Evolutionary conservation across 805 yeast genomes (phyloP), one percentile per base, ranked within the genome.

Genomic region (Spathaspora girioi): DNA sequence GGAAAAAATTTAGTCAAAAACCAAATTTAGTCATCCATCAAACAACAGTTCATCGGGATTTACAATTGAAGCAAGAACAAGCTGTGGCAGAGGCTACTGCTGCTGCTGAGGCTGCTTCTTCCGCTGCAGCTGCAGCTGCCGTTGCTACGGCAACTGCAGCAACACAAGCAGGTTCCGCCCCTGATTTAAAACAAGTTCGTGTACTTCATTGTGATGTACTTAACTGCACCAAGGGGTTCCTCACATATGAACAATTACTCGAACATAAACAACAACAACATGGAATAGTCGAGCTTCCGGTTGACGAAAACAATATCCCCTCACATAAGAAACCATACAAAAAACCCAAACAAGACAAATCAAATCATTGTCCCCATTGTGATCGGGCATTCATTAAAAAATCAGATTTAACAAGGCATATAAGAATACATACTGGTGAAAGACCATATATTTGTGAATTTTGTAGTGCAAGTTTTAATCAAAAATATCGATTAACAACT

Each of bases 401-500:
- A 43, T 53, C 57, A 5, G 61, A 58, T 48, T 49, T 58, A 27
- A 52, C 54, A 10, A 49, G 61, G 47, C 61, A 58, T 41, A 19
- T 20, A 11, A 35, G 60, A 40, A 49, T 57, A 23, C 61, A 58
- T 50, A 57, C 59, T 6, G 56, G 59, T 18, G 62, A 58, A 46
- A 54, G 56, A 17, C 62, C 64, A 23, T 60, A 44, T 48, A 50
- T 50, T 18, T 54, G 64, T 46, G 48, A 51, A 18, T 46, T 46
- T 14, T 56, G 60, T 47, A 41, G 45, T n/a, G 58, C 58, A 8
- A 50, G 59, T 18, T 62, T 60, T 46, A 58, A 50, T 27, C 62
- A 60, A 48, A 54, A 56, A 50, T 59, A 61, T 53, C 45, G 64
- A 29, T 51, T 63, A 46, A 61, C 64, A 12, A 61, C 67, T 38